These are phyloP conservation scores for Leccinum barrowsii DNA, from an alignment of 768 basidiomycete species.

Conservation along the genomic window DNA sequence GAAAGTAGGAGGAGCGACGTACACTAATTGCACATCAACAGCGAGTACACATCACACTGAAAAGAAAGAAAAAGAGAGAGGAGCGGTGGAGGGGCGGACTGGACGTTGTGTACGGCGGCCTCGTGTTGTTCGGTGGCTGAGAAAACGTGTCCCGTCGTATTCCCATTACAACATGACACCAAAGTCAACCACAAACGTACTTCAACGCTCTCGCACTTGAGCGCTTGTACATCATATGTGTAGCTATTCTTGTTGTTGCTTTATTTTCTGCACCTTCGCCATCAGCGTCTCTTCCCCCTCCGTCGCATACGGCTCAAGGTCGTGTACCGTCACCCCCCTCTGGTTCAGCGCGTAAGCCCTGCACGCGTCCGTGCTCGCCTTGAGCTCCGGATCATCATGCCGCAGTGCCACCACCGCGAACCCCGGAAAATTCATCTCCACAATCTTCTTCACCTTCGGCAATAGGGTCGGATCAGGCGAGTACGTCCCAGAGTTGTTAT, in stretches of 20 bases:
- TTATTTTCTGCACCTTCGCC: slow-evolving; percentile 17
- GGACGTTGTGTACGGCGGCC: slow-evolving; percentile 16
- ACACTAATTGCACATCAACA: slow-evolving; percentile 27
- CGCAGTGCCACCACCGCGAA: slow-evolving; percentile 54
- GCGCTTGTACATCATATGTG: too few species aligned
- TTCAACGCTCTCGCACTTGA: neutral
- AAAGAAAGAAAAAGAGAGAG: slow-evolving; percentile 3
- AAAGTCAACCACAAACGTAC: neutral
- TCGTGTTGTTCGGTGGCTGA: slow-evolving; percentile 35
- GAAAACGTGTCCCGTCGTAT: slow-evolving; percentile 33
- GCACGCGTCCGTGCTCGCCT: slow-evolving; percentile 62
- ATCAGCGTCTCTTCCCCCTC: slow-evolving; percentile 54
- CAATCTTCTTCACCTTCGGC: slow-evolving; percentile 53
- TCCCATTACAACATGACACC: slow-evolving; percentile 11
- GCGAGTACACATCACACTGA: slow-evolving; percentile 21
- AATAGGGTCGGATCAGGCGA: slow-evolving; percentile 65
- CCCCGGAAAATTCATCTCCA: slow-evolving; percentile 74
- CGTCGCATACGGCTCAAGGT: slow-evolving; percentile 58
- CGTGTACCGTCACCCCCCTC: slow-evolving; percentile 57
- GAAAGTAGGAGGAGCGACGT: neutral
- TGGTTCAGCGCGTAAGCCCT: slow-evolving; percentile 58
- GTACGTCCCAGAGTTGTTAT: slow-evolving; percentile 86
- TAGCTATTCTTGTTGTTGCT: neutral
- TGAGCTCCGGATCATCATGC: slow-evolving; percentile 52
- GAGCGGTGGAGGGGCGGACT: slow-evolving; percentile 4